phyloP scores from a whole-genome alignment of 202 grass and related monocot genomes.

The Hordeum pubiflorum region DNA sequence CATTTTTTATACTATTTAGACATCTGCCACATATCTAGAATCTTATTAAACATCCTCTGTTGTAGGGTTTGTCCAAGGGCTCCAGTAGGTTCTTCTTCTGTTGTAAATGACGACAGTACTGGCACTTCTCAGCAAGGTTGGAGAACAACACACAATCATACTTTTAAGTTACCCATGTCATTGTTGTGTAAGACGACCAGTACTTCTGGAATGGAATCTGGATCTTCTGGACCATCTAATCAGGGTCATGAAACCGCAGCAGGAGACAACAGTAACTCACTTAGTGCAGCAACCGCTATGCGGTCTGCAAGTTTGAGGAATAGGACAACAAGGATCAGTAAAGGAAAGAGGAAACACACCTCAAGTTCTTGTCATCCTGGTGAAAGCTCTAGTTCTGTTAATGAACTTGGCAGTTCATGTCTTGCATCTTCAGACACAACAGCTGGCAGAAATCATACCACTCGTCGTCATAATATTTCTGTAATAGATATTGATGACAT shows the following conservation, averaged over 20 bases:
- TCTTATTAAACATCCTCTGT: slow-evolving; percentile 3
- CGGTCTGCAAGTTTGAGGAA: slow-evolving; percentile 10
- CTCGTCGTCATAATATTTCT: slow-evolving; percentile 14
- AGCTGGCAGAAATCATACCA: slow-evolving; percentile 22
- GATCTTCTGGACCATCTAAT: slow-evolving; percentile 23
- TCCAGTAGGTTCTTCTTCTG: slow-evolving; percentile 7
- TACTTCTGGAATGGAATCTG: slow-evolving; percentile 21
- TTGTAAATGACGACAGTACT: background rate
- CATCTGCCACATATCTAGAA: slow-evolving; percentile 1
- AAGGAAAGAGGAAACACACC: slow-evolving; percentile 29
- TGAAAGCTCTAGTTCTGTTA: slow-evolving; percentile 36
- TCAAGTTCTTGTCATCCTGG: slow-evolving; percentile 23
- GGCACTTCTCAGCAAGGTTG: slow-evolving; percentile 25
- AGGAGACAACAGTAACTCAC: background rate
- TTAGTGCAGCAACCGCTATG: background rate
- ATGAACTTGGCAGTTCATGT: slow-evolving; percentile 20
- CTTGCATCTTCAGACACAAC: slow-evolving; percentile 24
- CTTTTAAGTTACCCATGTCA: slow-evolving; percentile 20
- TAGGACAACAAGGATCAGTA: slow-evolving; percentile 27
- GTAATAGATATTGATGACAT: slow-evolving; percentile 40
- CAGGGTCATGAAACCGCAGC: slow-evolving; percentile 3
- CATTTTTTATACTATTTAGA: background rate
- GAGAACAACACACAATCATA: slow-evolving; percentile 36
- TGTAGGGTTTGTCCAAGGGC: slow-evolving; percentile 28
- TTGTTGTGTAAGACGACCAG: background rate